phyloP scores from a whole-genome alignment of 1,139 yeast species.

The Candida glucosophila region DNA sequence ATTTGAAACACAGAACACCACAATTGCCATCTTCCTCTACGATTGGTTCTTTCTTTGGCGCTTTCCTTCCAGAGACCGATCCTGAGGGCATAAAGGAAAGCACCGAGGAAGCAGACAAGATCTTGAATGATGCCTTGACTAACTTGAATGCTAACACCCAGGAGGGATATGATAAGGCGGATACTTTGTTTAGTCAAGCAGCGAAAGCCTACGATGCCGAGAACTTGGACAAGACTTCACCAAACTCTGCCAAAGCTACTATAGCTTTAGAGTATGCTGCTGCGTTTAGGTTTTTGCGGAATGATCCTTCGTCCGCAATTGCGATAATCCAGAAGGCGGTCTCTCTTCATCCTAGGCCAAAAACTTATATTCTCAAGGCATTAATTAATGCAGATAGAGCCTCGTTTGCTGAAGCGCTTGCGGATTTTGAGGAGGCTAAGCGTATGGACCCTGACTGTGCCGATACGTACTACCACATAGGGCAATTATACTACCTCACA shows the following conservation, averaged over 20 bases:
- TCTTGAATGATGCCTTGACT: conserved; percentile 59
- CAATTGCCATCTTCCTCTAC: conserved; percentile 81
- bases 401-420: conserved; percentile 52
- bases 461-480: conserved; percentile 89
- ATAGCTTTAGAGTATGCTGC: conserved; percentile 80
- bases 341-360: conserved; percentile 64
- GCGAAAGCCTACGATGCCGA: conserved; percentile 42
- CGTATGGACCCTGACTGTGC: conserved; percentile 62
- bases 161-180: conserved; percentile 72
- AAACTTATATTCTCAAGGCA: conserved; percentile 79
- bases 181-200: conserved; percentile 60
- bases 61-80: conserved; percentile 40
- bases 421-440: conserved; percentile 69
- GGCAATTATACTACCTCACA: conserved; percentile 81
- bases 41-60: conserved; percentile 78
- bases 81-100: conserved; percentile 45
- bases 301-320: conserved; percentile 56
- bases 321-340: conserved; percentile 57
- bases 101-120: conserved; percentile 49
- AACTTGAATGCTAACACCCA: conserved; percentile 55
- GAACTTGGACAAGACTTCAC: conserved; percentile 25
- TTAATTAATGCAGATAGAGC: conserved; percentile 76
- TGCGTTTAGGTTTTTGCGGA: conserved; percentile 75
- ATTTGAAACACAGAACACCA: conserved; percentile 42
- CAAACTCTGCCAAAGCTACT: conserved; percentile 42